Percentiles rank a stretch among this genome's conserved stretches.
Conservation (phyloP, 768 basidiomycete species). For the Boletellus emodensis region DNA sequence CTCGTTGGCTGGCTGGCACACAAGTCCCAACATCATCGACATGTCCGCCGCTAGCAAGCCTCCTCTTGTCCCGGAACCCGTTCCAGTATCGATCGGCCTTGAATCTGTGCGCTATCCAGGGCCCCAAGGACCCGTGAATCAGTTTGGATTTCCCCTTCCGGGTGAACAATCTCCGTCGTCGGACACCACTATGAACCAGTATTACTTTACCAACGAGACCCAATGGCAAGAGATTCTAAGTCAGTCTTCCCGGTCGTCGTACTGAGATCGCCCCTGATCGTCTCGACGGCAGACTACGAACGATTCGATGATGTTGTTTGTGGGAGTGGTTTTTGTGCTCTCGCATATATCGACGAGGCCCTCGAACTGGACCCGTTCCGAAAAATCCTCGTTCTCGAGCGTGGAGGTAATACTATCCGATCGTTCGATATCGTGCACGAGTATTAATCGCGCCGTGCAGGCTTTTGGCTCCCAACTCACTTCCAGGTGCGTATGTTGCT, state of each 20-base stretch:
- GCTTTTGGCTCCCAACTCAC: slow-evolving; percentile 7
- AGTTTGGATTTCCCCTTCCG: slow-evolving; percentile 7
- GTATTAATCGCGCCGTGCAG: neutral
- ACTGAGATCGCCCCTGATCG: neutral
- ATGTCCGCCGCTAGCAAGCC: no score
- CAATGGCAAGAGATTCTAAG: slow-evolving; percentile 6
- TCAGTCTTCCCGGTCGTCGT: neutral
- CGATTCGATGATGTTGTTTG: slow-evolving; percentile 9
- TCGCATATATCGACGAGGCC: slow-evolving; percentile 15
- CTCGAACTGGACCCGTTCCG: slow-evolving; percentile 10
- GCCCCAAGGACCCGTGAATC: neutral
- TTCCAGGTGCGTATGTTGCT: slow-evolving; percentile 1
- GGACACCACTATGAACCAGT: neutral
- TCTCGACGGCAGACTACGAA: neutral
- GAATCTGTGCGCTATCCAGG: no score
- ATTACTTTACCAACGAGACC: slow-evolving; percentile 4
- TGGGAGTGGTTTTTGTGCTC: slow-evolving; percentile 14
- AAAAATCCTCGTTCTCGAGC: slow-evolving; percentile 17
- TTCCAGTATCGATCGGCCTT: no score
- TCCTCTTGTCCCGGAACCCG: no score
- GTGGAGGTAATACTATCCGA: slow-evolving; percentile 1
- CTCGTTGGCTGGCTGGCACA: no score
- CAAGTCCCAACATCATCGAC: no score
- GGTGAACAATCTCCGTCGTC: slow-evolving; percentile 1
- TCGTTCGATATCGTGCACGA: neutral